These are phyloP conservation scores for Agaricales sp. DNA, from an alignment of 1,284 basidiomycete species.

Conservation along the genomic window DNA sequence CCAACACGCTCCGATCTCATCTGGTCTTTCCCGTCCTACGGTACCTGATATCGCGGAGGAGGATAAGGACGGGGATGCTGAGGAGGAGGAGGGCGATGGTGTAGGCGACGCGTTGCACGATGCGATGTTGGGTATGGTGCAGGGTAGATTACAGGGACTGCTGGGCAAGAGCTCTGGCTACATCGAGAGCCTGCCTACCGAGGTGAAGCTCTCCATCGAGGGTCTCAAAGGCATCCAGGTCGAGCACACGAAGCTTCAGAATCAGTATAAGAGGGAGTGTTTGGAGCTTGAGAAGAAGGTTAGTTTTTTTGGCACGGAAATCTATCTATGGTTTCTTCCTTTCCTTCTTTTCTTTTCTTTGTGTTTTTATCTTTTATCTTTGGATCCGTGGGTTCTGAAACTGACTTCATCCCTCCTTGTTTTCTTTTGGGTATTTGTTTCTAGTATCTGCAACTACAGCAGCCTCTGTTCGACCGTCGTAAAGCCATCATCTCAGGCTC, in stretches of 20 bases:
- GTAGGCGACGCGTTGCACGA: constrained; percentile 21
- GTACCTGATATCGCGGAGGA: constrained; percentile 64
- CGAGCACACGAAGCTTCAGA: constrained; percentile 89
- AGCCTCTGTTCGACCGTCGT: constrained; percentile 85
- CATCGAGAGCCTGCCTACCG: constrained; percentile 76
- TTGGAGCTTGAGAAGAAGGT: constrained; percentile 97
- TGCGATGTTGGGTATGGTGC: constrained; percentile 52
- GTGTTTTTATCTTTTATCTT: too few species aligned
- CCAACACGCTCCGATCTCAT: constrained; percentile 56
- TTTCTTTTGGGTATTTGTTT: constrained; percentile 5
- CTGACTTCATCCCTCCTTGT: too few species aligned
- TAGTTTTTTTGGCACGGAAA: constrained; percentile 17
- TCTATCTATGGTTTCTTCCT: background rate
- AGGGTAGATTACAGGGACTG: constrained; percentile 54
- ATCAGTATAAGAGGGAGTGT: constrained; percentile 94
- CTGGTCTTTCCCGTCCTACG: constrained; percentile 55
- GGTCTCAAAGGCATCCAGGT: constrained; percentile 92
- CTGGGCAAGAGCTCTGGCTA: constrained; percentile 80
- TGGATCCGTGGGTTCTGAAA: background rate
- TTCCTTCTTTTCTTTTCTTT: too few species aligned
- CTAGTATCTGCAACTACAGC: constrained; percentile 79
- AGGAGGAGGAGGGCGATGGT: constrained; percentile 16
- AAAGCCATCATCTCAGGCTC: constrained; percentile 77
- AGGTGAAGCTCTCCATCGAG: constrained; percentile 81
- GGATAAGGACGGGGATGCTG: constrained; percentile 46